These are phyloP conservation scores for Periconia digitata DNA, from an alignment of 2,329 filamentous ascomycete species.

Conservation along the genomic window DNA sequence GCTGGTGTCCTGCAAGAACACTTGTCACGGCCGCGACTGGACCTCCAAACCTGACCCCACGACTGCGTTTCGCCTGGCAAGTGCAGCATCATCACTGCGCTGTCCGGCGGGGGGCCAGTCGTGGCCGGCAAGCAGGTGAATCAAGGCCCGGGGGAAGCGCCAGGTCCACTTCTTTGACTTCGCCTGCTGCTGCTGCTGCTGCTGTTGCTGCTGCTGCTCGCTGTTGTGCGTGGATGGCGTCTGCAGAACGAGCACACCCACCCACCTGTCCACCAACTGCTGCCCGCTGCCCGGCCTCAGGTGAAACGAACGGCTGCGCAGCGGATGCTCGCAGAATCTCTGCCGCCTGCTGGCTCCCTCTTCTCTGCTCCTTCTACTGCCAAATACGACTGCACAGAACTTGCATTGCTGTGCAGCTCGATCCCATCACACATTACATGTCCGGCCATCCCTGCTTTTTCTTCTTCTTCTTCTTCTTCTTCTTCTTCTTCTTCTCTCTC, in stretches of 20 bases:
- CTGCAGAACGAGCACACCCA: neutral
- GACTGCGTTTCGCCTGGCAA: neutral
- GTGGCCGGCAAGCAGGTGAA: neutral
- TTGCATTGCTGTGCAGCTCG: too few relatives aligned
- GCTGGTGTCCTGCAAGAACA: conserved; percentile 29
- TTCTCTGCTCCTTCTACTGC: too few relatives aligned
- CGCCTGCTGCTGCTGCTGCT: neutral
- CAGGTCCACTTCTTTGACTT: neutral
- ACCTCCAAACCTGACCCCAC: neutral
- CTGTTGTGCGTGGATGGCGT: neutral
- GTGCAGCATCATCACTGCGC: neutral
- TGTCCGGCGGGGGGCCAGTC: neutral
- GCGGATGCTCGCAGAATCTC: neutral
- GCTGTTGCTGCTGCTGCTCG: neutral
- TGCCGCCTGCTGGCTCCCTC: too few relatives aligned
- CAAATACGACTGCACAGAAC: too few relatives aligned
- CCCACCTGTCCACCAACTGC: neutral
- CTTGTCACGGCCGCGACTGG: conserved; percentile 27
- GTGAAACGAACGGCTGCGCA: neutral
- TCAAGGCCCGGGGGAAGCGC: neutral
- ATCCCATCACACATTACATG: too few relatives aligned
- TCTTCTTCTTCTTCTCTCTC: neutral
- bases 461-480: neutral
- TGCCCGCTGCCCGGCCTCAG: neutral
- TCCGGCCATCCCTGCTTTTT: neutral